A percentile compares a stretch with the other conserved stretches of the same genome.
Evolutionary conservation across 2,329 filamentous ascomycete genomes (phyloP).

Genomic region (Aspergillus sergii): DNA sequence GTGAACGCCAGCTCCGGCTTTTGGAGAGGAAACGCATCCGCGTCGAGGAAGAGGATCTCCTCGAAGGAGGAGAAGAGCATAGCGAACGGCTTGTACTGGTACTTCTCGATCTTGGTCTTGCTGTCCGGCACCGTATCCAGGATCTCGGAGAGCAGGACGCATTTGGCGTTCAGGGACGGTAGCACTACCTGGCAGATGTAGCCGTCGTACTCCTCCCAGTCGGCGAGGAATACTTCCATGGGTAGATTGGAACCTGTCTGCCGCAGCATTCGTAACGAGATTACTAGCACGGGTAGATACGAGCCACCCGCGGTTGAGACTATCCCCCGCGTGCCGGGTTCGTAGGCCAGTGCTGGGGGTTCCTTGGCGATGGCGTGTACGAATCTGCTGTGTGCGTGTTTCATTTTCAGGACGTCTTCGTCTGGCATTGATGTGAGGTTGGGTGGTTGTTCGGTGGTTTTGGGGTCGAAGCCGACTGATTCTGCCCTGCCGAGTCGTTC

Average conservation of each 20-base stretch:
- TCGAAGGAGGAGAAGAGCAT: slow-evolving; percentile 55
- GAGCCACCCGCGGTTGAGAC: slow-evolving; percentile 37
- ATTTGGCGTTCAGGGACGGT: slow-evolving; percentile 24
- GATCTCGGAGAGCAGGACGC: slow-evolving; percentile 44
- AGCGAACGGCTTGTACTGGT: slow-evolving; percentile 52
- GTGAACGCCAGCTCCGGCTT: slow-evolving; percentile 46
- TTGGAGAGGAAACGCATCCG: slow-evolving; percentile 48
- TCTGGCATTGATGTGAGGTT: slow-evolving; percentile 29
- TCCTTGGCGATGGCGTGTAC: slow-evolving; percentile 23
- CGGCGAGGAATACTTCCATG: slow-evolving; percentile 23
- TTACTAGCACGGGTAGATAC: slow-evolving; percentile 24
- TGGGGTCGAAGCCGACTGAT: slow-evolving; percentile 26
- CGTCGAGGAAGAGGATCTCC: slow-evolving; percentile 52
- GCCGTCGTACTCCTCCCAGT: slow-evolving; percentile 9
- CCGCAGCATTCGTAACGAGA: slow-evolving; percentile 25
- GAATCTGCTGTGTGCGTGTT: slow-evolving; percentile 31
- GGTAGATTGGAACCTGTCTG: slow-evolving; percentile 21
- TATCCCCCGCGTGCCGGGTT: slow-evolving; percentile 37
- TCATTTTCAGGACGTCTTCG: slow-evolving; percentile 30
- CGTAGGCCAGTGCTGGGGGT: slow-evolving; percentile 30
- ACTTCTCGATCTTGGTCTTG: slow-evolving; percentile 39
- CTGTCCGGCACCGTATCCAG: slow-evolving; percentile 30
- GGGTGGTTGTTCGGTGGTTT: slow-evolving; percentile 26
- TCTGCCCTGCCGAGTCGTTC: slow-evolving; percentile 20
- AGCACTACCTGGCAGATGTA: slow-evolving; percentile 2